Base-by-base conservation (phyloP, 116 monocot genomes). In the Posidonia oceanica region DNA sequence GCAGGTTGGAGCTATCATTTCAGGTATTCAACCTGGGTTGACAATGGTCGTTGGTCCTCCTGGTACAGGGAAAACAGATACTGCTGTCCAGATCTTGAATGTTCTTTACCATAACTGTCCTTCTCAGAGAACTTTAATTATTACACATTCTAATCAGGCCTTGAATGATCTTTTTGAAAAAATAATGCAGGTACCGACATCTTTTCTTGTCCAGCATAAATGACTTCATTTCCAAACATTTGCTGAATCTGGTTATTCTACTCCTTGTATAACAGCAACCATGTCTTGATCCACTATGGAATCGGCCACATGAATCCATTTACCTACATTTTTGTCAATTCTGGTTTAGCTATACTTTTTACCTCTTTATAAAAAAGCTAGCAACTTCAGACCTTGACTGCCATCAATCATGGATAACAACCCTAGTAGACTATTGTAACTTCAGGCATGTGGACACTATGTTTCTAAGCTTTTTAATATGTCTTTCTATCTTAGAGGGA, bases 11-110 rank as follows among this genome's bases (percentile, higher is more conserved):
- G 98, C 98, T 55, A 98, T 98, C 67, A 87, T 93, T 78, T 92
- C 98, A 37, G 98, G 98, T 40, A 84, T 98, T 78, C 93, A 98
- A 75, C 98, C 98, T 42, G 98, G 98, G 15, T 80, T 98, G 79
- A 98, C 93, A 36, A 98, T 98, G 98, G 98, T 98, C 75, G 98
- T 98, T 62, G 98, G 98, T 75, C 98, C 98, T 37, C 98, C 98
- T 65, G 98, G 98, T 84, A 98, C 93, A n/a, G 98, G 98, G 54
- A 98, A 98, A 81, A 98, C 98, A 57, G 98, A 98, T 79, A 93
- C 98, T 41, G 98, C 98, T 11, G 98, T 98, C 69, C 98, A 98
- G 66, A 93, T 98, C 61, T 77, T 98, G 66, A 98, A 98, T 80
- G 98, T 98, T 74, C 90, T 98, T 44, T 98, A 98, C 75, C 98